Evolutionary conservation across 805 yeast genomes (phyloP), one percentile per base, ranked within the genome.

Genomic region (Ogataea minuta): DNA sequence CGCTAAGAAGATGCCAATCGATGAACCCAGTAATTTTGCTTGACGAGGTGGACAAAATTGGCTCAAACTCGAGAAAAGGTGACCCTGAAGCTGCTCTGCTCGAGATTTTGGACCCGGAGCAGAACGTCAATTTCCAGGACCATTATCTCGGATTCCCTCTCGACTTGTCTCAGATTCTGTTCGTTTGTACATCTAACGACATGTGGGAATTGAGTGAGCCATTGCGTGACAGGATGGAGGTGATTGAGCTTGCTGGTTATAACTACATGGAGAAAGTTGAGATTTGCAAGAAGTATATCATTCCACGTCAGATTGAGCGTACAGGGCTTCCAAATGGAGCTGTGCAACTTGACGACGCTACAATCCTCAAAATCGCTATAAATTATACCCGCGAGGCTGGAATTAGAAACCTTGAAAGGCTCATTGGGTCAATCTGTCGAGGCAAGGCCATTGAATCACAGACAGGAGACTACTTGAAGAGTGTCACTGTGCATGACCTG

Each of bases 71-170:
- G 6, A 38, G 55, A 13, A 53, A 50, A 51, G 96, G 96, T 8
- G 95, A 88, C 53, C 95, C 96, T 1, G 82, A 89, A 12, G 95
- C 95, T 24, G 96, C 95, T 0, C 68, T 88, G 51, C 69, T 88
- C 44, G 96, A 88, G 60, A 90, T 88, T 1, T 70, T 88, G 44
- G 96, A 88, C 54, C 96, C 96, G 0, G 96, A 88, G 58, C 96
- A 88, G 57, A 88, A 88, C 60, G 62, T 67, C 24, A 68, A 76
- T 23, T 88, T 87, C 62, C 76, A 74, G 26, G 96, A 88, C 62
- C 95, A 86, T 58, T 88, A 84, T 58, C 62, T 88, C 38, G 93
- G 93, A 4, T 83, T 88, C 63, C 95, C 95, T 0, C 71, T 88
- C 14, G 95, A 88, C 56, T 64, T 88, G 48, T 84, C 95, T 4